phyloP scores from a whole-genome alignment of 164 flowering plant genomes.

The Buxus sempervirens region DNA sequence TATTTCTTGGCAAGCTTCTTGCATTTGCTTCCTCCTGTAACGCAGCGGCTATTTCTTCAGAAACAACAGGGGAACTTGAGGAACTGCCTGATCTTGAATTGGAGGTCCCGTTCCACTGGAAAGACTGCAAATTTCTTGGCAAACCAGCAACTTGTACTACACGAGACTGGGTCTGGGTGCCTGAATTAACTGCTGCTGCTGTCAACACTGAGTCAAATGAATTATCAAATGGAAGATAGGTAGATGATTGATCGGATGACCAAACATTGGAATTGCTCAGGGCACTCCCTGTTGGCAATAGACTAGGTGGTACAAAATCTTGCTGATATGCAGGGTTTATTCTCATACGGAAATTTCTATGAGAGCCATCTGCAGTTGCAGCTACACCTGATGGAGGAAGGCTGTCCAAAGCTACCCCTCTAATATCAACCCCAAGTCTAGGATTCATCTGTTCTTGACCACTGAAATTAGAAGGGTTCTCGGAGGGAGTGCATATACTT shows the following conservation, averaged over 20 bases:
- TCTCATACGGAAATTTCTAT: conserved; percentile 40
- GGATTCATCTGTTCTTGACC: conserved; percentile 31
- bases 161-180: conserved; percentile 29
- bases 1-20: conserved; percentile 38
- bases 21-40: conserved; percentile 34
- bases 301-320: conserved; percentile 33
- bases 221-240: conserved; percentile 24
- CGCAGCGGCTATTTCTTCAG: conserved; percentile 29
- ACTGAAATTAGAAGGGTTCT: conserved; percentile 16
- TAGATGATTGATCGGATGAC: conserved; percentile 24
- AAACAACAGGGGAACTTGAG: conserved; percentile 24
- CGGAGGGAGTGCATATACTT: conserved; percentile 26
- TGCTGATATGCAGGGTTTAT: conserved; percentile 21
- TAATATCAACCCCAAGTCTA: conserved; percentile 31
- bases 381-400: conserved; percentile 25
- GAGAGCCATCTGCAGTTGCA: conserved; percentile 29
- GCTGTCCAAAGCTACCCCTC: conserved; percentile 27
- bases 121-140: conserved; percentile 30
- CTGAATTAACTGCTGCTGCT: conserved; percentile 18
- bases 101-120: conserved; percentile 39
- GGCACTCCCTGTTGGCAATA: conserved; percentile 24
- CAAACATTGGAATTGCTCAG: conserved; percentile 23
- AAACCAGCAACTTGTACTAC: conserved; percentile 22
- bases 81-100: conserved; percentile 41
- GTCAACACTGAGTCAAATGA: conserved; percentile 36